phyloP scores from a whole-genome alignment of 805 yeast species.

The Pichia kluyveri region DNA sequence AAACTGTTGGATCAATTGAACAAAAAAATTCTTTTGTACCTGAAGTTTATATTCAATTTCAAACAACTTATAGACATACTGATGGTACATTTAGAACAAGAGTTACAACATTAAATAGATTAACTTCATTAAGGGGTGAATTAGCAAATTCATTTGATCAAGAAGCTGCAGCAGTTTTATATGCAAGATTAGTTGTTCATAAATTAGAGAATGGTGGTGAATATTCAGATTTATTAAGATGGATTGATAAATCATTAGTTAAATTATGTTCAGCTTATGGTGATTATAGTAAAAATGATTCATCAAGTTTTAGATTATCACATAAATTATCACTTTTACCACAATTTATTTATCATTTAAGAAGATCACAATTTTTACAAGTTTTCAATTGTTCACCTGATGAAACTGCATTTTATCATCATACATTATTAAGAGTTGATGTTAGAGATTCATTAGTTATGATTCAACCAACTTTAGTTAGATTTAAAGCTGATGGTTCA shows the following conservation, averaged over 20 bases:
- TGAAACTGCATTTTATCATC: conserved; percentile 96
- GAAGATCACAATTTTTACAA: conserved; percentile 92
- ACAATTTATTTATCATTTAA: conserved; percentile 88
- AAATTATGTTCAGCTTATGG: conserved; percentile 89
- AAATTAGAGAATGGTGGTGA: conserved; percentile 74
- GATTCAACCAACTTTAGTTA: conserved; percentile 95
- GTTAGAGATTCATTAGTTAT: conserved; percentile 86
- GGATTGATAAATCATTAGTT: conserved; percentile 90
- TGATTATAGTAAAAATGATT: conserved; percentile 82
- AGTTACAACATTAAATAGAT: conserved; percentile 73
- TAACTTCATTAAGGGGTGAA: conserved; percentile 41
- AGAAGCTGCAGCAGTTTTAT: conserved; percentile 93
- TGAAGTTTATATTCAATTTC: conserved; percentile 52
- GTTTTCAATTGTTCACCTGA: conserved; percentile 98
- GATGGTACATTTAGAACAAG: conserved; percentile 82
- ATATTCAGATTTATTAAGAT: conserved; percentile 76
- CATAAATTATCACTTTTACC: conserved; percentile 85
- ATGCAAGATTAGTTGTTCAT: conserved; percentile 85
- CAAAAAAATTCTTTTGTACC: conserved; percentile 29
- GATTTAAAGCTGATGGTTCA: conserved; percentile 66
- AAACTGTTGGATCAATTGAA: conserved; percentile 37
- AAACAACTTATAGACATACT: conserved; percentile 92
- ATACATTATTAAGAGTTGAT: conserved; percentile 83
- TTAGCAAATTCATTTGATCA: conserved; percentile 76
- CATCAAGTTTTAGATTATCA: conserved; percentile 70